A percentile compares a stretch with the other conserved stretches of the same genome.
phyloP scores from a whole-genome alignment of 2,329 filamentous ascomycete genomes.

The Nemania bipapillata region DNA sequence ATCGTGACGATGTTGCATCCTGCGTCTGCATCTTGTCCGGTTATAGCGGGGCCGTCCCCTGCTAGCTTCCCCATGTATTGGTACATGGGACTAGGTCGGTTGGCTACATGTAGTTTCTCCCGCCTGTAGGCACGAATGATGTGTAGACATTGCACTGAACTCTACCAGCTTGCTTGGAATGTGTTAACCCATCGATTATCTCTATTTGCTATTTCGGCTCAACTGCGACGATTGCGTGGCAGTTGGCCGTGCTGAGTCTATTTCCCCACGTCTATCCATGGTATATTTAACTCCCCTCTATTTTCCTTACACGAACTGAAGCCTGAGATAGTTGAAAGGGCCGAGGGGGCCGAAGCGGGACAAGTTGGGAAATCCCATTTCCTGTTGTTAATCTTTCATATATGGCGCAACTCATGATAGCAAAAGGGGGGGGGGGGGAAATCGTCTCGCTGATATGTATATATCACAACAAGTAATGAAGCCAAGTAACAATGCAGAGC shows the following conservation, averaged over 20 bases:
- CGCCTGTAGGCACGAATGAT: neutral
- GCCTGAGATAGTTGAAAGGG: neutral
- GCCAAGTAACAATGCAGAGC: conserved; percentile 19
- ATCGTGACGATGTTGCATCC: conserved; percentile 25
- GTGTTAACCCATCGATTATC: conserved; percentile 29
- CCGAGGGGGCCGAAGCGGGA: neutral
- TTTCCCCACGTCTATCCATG: conserved; percentile 26
- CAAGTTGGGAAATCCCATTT: conserved; percentile 21
- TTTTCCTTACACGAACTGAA: conserved; percentile 16
- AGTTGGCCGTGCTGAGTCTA: conserved; percentile 17
- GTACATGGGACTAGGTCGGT: conserved; percentile 20
- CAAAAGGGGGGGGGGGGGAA: neutral
- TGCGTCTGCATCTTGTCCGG: conserved; percentile 20
- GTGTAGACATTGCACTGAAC: neutral
- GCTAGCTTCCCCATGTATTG: conserved; percentile 24
- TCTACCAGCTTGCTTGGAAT: conserved; percentile 1
- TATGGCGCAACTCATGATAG: neutral
- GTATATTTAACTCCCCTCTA: conserved; percentile 31
- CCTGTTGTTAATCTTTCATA: conserved; percentile 20
- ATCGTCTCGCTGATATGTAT: conserved; percentile 16
- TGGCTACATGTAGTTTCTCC: conserved; percentile 1
- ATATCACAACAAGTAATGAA: conserved; percentile 21
- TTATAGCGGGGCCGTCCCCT: conserved; percentile 29
- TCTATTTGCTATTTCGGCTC: conserved; percentile 23
- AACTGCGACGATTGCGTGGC: neutral